Base-by-base conservation (phyloP, 78 protist genomes). In the Dictyostelium capitatum region DNA sequence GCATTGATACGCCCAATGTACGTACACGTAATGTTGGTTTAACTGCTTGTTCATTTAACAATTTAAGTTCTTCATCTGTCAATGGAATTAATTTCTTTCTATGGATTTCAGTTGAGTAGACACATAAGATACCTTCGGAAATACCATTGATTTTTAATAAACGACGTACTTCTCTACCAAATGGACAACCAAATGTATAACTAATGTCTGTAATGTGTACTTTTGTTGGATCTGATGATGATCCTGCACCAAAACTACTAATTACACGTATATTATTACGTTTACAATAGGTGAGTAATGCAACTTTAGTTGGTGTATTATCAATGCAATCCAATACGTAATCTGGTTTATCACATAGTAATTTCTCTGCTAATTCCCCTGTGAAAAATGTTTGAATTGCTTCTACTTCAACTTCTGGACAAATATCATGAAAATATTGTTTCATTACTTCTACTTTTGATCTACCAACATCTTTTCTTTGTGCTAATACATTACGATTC, bases 211-310 rank as follows among this genome's bases (percentile, higher is more conserved):
- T 15, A 3, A 94, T 56, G 62, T 69, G 67, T 50, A 95, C 78
- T 8, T 53, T 47, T 1, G 95, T 91, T 14, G 92, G 94, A 62
- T 97, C 96, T 0, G 72, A 50, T 32, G 87, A 85, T 6, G 95
- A 90, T 0, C 97, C 97, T 1, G 97, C 98, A n/a, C 98, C 98
- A 51, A 95, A 77, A 12, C 95, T 79, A 25, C 89, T 59, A 57
- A 96, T 51, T 0, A 97, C 90, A 19, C 41, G 62, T 20, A 97
- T 25, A 28, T 79, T 73, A 9, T 75, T 37, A 14, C 56, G n/a
- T 12, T 41, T 3, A 50, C 98, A 97, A 41, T 83, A 79, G 0
- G 70, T 64, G 11, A 94, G 67, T 28, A 96, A 70, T 14, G 54
- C 96, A 0, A 83, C 98, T 53, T 94, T 90, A 50, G 98, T 83